These are phyloP conservation scores for Orychophragmus violaceus DNA, from an alignment of 345 rosid species.

Conservation along the genomic window DNA sequence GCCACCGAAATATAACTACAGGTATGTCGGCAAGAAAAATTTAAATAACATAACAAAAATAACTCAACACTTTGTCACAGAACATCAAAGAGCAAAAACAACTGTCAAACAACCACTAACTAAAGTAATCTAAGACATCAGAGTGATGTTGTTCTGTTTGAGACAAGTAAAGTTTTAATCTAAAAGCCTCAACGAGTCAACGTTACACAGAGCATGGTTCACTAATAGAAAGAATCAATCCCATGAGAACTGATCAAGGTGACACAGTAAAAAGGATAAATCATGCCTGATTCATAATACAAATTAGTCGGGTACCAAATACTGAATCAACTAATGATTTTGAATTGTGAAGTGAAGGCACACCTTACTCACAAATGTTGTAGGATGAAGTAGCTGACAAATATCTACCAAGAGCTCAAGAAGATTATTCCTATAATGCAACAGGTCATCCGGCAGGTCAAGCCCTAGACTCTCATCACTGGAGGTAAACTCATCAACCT, in stretches of 20 bases:
- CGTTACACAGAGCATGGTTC: background rate
- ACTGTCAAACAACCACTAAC: constrained; percentile 13
- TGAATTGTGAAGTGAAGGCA: constrained; percentile 24
- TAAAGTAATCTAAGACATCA: constrained; percentile 1
- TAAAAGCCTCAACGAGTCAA: background rate
- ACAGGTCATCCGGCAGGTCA: constrained; percentile 83
- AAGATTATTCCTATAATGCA: constrained; percentile 78
- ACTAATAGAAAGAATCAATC: background rate
- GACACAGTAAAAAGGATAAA: background rate
- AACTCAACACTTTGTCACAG: background rate
- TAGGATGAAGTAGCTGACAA: constrained; percentile 72
- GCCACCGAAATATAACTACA: constrained; percentile 64
- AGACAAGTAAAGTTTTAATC: background rate
- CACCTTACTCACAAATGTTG: constrained; percentile 70
- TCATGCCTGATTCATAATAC: background rate
- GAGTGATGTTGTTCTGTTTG: background rate
- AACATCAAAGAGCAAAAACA: background rate
- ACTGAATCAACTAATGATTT: background rate
- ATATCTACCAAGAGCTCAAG: constrained; percentile 85
- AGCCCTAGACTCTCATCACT: constrained; percentile 47
- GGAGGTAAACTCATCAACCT: constrained; percentile 80
- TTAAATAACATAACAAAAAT: background rate
- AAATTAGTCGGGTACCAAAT: background rate
- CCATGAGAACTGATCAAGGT: background rate
- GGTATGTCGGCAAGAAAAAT: constrained; percentile 3